A percentile compares a stretch with the other conserved stretches of the same genome.
These are phyloP conservation scores for Sclerospora graminicola DNA, from an alignment of 352 stramenopile genomes.

Conservation along the genomic window DNA sequence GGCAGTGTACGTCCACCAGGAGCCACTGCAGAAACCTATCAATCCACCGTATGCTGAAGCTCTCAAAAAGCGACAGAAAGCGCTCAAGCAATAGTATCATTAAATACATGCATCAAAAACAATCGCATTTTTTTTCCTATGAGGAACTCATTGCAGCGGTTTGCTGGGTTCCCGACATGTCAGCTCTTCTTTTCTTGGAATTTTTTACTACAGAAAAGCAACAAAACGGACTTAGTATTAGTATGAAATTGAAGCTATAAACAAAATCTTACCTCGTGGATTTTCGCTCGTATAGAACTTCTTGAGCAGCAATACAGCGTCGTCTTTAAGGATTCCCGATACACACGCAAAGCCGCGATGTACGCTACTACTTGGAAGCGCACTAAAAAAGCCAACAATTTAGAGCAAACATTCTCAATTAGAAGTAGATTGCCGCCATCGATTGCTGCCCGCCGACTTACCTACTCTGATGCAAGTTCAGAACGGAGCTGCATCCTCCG, in stretches of 20 bases:
- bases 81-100: background rate
- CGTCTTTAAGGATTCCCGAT: constrained; percentile 70
- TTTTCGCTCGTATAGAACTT: constrained; percentile 88
- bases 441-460: constrained; percentile 6
- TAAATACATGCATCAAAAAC: background rate
- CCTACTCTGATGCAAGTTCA: constrained; percentile 68
- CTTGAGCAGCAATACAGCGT: constrained; percentile 77
- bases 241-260: background rate
- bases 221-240: background rate
- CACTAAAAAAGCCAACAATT: constrained; percentile 4
- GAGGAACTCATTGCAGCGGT: constrained; percentile 1
- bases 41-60: constrained; percentile 79
- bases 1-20: constrained; percentile 49
- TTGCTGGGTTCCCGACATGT: constrained; percentile 2
- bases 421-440: no score
- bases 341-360: constrained; percentile 54
- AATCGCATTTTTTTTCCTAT: constrained; percentile 4
- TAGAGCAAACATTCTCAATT: background rate
- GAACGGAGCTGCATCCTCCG: constrained; percentile 86
- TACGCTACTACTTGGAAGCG: constrained; percentile 31
- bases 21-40: constrained; percentile 77
- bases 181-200: constrained; percentile 68
- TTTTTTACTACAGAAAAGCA: constrained; percentile 40
- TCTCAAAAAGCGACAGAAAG: constrained; percentile 37
- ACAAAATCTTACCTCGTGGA: constrained; percentile 43